A percentile compares a stretch with the other conserved stretches of the same genome.
Evolutionary conservation across 139 green algal genomes (phyloP).

Genomic region (Ettlia oleoabundans): DNA sequence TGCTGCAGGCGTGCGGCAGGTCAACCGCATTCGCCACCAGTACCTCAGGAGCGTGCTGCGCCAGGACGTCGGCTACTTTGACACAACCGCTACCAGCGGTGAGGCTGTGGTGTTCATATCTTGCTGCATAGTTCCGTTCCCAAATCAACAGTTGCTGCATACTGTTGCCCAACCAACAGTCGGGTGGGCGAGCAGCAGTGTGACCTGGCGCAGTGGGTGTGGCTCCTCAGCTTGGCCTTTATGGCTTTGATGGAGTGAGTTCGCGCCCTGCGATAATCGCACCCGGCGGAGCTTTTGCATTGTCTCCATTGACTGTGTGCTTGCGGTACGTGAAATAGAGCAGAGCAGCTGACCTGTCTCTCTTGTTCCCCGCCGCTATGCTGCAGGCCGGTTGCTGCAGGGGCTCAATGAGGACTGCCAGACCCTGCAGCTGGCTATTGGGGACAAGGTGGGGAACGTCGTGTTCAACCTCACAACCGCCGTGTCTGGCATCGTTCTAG

Average conservation of each 20-base stretch:
- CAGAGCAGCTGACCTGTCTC: too few species aligned
- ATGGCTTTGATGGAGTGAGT: too few species aligned
- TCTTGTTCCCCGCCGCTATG: neutral
- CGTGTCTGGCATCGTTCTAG: conserved; percentile 52
- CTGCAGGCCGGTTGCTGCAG: conserved; percentile 46
- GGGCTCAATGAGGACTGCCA: conserved; percentile 79
- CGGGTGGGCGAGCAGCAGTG: neutral
- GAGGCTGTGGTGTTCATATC: neutral
- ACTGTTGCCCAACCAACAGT: too few species aligned
- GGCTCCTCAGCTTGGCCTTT: too few species aligned
- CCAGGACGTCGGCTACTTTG: conserved; percentile 91
- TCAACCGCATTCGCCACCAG: conserved; percentile 43
- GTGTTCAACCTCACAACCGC: conserved; percentile 55
- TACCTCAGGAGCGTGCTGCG: conserved; percentile 72
- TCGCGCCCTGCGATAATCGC: neutral
- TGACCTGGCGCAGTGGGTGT: too few species aligned
- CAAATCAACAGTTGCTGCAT: too few species aligned
- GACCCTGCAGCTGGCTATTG: conserved; percentile 67
- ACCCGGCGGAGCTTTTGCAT: neutral
- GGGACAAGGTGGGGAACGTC: conserved; percentile 57
- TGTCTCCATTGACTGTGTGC: too few species aligned
- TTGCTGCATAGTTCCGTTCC: too few species aligned
- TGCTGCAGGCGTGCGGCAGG: conserved; percentile 35
- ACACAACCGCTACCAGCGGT: conserved; percentile 68
- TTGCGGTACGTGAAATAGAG: too few species aligned